Evolutionary conservation across 345 rosid species (phyloP), one percentile per base, ranked within the genome.

Genomic region (Citropsis articulata): DNA sequence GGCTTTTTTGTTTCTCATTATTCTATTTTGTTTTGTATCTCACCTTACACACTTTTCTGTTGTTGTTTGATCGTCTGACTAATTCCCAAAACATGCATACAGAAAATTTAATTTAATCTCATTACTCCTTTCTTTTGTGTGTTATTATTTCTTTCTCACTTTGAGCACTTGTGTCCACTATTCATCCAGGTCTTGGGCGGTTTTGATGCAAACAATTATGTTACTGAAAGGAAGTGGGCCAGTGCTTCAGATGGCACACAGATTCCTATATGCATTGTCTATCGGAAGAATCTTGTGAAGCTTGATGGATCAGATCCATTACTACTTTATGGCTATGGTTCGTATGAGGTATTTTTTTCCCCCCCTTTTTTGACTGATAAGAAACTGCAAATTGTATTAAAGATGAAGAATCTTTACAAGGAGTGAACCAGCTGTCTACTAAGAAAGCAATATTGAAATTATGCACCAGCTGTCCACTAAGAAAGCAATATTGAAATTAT

Each of bases 301-400:
- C 89, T 93, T 28, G 95, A 95, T 85, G 97, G 95, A 21, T 89
- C 97, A 77, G 91, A 95, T 84, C 94, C 94, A 0, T 67, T 91
- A 38, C 81, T 91, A 80, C 98, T 95, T 35, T 88, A 93, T 78
- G 99, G 98, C 60, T 95, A 95, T 84, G 99, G 99, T 81, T 93
- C 99, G 45, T 95, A 95, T 79, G 98, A 92, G 99, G 99, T 95
- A 90, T 42, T 12, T 42, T 42, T 42, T 42, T 12, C 9, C n/a
- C n/a, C n/a, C n/a, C n/a, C 16, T 10, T 42, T 42, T 42, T 42
- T 42, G 4, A 12, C 12, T 45, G 50, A 45, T 45, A 45, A 45
- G 18, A 45, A 45, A 45, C 50, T 13, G 50, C 5, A 45, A 45
- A 45, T 45, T 45, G 50, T 13, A 45, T 45, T 13, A 45, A 45